Conservation (phyloP, 768 basidiomycete species). For the Phaeotremella skinneri region DNA sequence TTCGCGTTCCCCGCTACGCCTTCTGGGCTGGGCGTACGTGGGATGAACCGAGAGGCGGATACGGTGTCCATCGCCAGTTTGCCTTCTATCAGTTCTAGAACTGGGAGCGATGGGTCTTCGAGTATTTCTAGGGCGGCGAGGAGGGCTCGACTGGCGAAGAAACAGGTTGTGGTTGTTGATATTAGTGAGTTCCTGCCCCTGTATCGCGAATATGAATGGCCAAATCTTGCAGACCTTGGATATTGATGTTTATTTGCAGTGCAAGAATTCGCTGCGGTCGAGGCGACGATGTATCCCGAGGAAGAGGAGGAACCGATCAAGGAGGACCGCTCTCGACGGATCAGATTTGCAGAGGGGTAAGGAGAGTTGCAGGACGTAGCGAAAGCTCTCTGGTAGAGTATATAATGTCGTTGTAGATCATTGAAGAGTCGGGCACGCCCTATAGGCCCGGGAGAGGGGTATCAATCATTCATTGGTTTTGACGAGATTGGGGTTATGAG, state of each 20-base stretch:
- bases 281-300: slow-evolving; percentile 10
- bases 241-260: slow-evolving; percentile 1
- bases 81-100: not conserved
- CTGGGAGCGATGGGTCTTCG: not conserved
- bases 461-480: too few species aligned
- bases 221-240: not conserved
- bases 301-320: slow-evolving; percentile 25
- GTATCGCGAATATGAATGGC: not conserved
- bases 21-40: not conserved
- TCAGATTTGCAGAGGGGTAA: slow-evolving; percentile 25
- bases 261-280: slow-evolving; percentile 4
- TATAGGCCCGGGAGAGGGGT: too few species aligned
- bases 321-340: slow-evolving; percentile 21
- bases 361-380: not conserved
- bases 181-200: slow-evolving; percentile 23
- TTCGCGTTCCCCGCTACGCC: too few species aligned
- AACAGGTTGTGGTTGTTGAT: slow-evolving; percentile 25
- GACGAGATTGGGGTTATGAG: too few species aligned
- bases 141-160: slow-evolving; percentile 13
- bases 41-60: not conserved
- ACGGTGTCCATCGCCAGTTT: not conserved
- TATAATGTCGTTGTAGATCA: too few species aligned
- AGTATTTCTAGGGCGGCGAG: slow-evolving; percentile 5
- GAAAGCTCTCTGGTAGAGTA: too few species aligned
- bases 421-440: not conserved